Base-by-base conservation (phyloP, 768 basidiomycete species). In the Cystofilobasidium macerans region DNA sequence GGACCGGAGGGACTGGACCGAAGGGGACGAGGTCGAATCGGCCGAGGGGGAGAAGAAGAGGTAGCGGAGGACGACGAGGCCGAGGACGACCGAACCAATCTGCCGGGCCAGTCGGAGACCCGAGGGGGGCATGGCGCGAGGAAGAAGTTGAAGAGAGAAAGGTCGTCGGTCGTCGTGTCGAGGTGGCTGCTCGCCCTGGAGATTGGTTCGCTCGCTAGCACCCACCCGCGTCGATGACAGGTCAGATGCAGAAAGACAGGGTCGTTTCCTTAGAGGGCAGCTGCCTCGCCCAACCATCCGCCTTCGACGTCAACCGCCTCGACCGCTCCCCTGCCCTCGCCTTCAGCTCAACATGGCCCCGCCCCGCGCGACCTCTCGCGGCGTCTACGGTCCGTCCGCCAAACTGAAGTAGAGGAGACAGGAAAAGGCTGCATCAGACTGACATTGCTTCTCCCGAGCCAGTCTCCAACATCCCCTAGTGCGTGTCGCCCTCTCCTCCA, bases 381-480 rank as follows among this genome's bases (percentile, higher is more conserved):
- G 61, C n/a, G 61, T 62, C 26, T 62, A 62, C 28, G 48, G 61
- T 62, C 30, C 33, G 61, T 14, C 42, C 42, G 24, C 35, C n/a
- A n/a, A n/a, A n/a, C n/a, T n/a, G n/a, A n/a, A n/a, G n/a, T n/a
- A n/a, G n/a, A n/a, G n/a, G n/a, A n/a, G n/a, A n/a, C n/a, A n/a
- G n/a, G n/a, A n/a, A n/a, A n/a, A n/a, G n/a, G n/a, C n/a, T n/a
- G n/a, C n/a, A n/a, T n/a, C n/a, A n/a, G n/a, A n/a, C n/a, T n/a
- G n/a, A 9, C n/a, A 18, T 38, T 35, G 20, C 47, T 38, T 24
- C 38, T 30, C n/a, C 26, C 28, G 22, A 4, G 18, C 6, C 57
- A 72, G 70, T 72, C 51, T 69, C 68, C 58, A 73, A 73, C 59
- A 71, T 73, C 45, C 72, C 72, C 33, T 72, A 72, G 71, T 74